Base-by-base conservation (phyloP, 2,329 filamentous ascomycete species). In the Fusarium sp. region DNA sequence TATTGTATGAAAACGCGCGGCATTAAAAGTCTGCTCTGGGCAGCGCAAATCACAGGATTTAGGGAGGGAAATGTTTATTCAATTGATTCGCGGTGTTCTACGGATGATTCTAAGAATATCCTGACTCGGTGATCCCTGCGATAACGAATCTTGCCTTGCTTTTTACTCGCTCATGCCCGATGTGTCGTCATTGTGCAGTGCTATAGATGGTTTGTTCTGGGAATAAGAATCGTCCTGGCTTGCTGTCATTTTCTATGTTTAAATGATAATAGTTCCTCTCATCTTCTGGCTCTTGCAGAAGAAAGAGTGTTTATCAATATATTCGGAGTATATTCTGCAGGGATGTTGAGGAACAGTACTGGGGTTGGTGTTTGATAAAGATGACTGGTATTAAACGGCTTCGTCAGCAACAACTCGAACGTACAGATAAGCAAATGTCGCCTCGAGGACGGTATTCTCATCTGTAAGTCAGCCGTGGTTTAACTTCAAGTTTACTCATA, bases 121-220 rank as follows among this genome's bases (percentile, higher is more conserved):
- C 38, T 32, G 41, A 52, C 26, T 48, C 38, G 53, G 30, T 40
- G 9, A 52, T 32, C 67, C 67, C 33, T 35, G 57, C 20, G 18
- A 42, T 38, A 46, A 46, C 54, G 42, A 58, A 65, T 46, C 33
- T 38, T 61, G 48, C 65, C 65, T 72, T 58, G 60, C 52, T 69
- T 72, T 68, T 58, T 46, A 52, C 57, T 58, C 41, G 40, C 33
- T 44, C 61, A 60, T 50, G 48, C 27, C 48, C 37, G 12, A 38
- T 71, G 70, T 76, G 74, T 76, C 74, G 74, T 76, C 74, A 76
- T 76, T 75, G 58, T 74, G 70, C 70, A 56, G 68, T 76, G 44
- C 46, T 52, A 63, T 64, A 60, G 37, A 49, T 54, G 60, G 40
- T 45, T 50, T 64, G 53, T 60, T 45, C 60, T 63, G 56, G 58